Evolutionary conservation across 768 basidiomycete genomes (phyloP), one percentile per base, ranked within the genome.

Genomic region (Galerina sulciceps): DNA sequence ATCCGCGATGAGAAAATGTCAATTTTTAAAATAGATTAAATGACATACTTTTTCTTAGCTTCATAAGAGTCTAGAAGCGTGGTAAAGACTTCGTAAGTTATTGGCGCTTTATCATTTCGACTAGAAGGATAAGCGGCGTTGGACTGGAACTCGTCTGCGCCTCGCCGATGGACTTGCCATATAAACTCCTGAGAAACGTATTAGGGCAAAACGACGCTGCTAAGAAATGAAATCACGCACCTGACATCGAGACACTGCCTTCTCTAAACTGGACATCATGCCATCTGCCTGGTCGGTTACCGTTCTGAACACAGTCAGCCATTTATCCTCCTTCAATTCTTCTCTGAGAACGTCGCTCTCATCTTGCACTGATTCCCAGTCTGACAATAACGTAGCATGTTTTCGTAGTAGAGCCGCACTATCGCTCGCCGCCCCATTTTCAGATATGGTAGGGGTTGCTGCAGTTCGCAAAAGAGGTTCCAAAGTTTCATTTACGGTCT

Each of bases 181-280:
- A 93, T 90, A 73, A 94, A 94, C 67, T 93, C 91, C 91, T 92
- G 68, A 40, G 40, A 50, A 54, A 47, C 8, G 31, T n/a, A 45
- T 38, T 35, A 49, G 38, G 50, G 48, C 43, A 36, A 53, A 36
- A 54, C n/a, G 15, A 57, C 62, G 26, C 23, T 35, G 53, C 14
- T 38, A 51, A 35, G 22, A 41, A 48, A 26, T 10, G 35, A 62
- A 59, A 70, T 55, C 46, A 67, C 87, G 62, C 66, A 93, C 94
- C 79, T 93, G 90, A 78, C 94, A 96, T 63, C 91, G 86, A 67
- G 87, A 88, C 43, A 96, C 87, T 9, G 92, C 94, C 73, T 96
- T 99, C 76, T 98, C 93, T 64, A 99, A 76, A 67, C 92, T 93
- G 26, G 86, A 86, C 94, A 99, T 96, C 96, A 99, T 97, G 22